A percentile compares a stretch with the other conserved stretches of the same genome.
Conservation (phyloP, 2,329 filamentous ascomycete species). For the Botrytis porri region DNA sequence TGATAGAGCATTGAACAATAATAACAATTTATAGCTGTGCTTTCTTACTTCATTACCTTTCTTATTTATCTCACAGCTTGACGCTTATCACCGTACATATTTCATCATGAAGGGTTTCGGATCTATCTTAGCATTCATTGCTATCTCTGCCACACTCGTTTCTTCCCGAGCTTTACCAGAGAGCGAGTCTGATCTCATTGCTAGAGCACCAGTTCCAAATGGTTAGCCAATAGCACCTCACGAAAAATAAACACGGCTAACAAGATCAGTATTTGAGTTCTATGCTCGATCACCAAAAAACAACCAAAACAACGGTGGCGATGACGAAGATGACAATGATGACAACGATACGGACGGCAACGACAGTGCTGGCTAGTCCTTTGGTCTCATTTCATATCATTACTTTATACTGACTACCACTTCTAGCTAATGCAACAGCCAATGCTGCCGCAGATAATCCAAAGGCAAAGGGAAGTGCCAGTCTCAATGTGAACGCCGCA, state of each 20-base stretch:
- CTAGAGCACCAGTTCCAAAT: constrained; percentile 28
- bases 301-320: not conserved
- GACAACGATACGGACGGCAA: not conserved
- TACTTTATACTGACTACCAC: not conserved
- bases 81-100: constrained; percentile 24
- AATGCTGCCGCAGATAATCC: not conserved
- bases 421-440: not conserved
- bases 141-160: constrained; percentile 39
- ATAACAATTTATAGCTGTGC: constrained; percentile 34
- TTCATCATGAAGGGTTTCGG: constrained; percentile 44
- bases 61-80: constrained; percentile 29
- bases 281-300: constrained; percentile 30
- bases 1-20: not conserved
- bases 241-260: constrained; percentile 5
- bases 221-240: constrained; percentile 12
- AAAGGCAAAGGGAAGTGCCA: not conserved
- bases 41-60: constrained; percentile 31
- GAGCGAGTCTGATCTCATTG: constrained; percentile 24
- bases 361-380: not conserved
- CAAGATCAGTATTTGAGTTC: constrained; percentile 24
- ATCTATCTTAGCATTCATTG: constrained; percentile 41
- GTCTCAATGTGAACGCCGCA: not conserved
- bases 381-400: not conserved
- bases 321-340: not conserved
- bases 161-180: constrained; percentile 35